phyloP scores from a whole-genome alignment of 2,329 filamentous ascomycete genomes.

The Graphium sp. region DNA sequence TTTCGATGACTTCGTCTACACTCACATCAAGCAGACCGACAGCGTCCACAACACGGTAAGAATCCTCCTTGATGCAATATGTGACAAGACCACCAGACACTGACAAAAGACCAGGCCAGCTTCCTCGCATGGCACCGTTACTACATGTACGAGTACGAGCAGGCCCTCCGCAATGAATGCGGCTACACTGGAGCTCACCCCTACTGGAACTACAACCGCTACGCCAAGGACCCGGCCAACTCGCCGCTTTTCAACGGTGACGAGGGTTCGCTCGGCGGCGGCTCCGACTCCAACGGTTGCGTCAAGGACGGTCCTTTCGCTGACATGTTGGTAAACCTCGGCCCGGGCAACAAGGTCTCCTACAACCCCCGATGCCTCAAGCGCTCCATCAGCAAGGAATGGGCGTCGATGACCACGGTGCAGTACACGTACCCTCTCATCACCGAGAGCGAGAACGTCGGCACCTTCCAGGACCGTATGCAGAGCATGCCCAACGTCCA shows the following conservation, averaged over 20 bases:
- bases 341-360: conserved; percentile 15
- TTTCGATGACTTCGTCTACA: conserved; percentile 31
- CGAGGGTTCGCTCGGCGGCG: conserved; percentile 22
- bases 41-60: conserved; percentile 18
- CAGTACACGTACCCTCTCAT: conserved; percentile 8
- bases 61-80: neutral
- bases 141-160: conserved; percentile 14
- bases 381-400: conserved; percentile 13
- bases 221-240: conserved; percentile 13
- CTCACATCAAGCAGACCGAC: conserved; percentile 28
- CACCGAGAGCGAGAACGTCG: conserved; percentile 4
- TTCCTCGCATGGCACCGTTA: conserved; percentile 15
- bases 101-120: conserved; percentile 5
- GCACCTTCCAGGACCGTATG: conserved; percentile 6
- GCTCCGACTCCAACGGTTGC: conserved; percentile 29
- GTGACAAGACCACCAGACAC: neutral
- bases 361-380: conserved; percentile 26
- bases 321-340: conserved; percentile 19
- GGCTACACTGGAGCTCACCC: conserved; percentile 21
- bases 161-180: conserved; percentile 13
- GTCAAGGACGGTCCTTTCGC: conserved; percentile 30
- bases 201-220: conserved; percentile 28
- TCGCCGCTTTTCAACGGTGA: conserved; percentile 32
- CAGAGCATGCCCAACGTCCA: conserved; percentile 11
- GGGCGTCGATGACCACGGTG: conserved; percentile 10